Evolutionary conservation across 441 rosid genomes (phyloP).

Genomic region (Brassica hybrid): DNA sequence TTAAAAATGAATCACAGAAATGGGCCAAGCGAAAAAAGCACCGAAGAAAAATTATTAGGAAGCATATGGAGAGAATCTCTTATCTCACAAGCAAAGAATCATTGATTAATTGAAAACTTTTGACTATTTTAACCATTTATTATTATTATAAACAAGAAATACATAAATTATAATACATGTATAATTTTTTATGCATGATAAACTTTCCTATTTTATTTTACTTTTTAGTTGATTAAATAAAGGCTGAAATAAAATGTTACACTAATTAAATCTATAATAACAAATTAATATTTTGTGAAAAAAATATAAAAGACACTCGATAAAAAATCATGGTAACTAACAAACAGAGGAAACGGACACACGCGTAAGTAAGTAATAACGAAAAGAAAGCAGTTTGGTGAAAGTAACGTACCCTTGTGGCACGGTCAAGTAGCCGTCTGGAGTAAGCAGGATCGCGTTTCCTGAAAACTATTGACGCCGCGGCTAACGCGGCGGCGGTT

Average conservation of each 20-base stretch:
- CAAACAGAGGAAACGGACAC: not conserved
- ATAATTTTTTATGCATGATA: not conserved
- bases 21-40: constrained; percentile 12
- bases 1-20: constrained; percentile 33
- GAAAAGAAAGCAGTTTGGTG: constrained; percentile 24
- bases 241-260: not conserved
- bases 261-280: too few relatives aligned
- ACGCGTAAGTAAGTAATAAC: not conserved
- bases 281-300: too few relatives aligned
- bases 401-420: constrained; percentile 68
- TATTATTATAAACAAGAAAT: not conserved
- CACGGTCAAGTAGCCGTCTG: constrained; percentile 57
- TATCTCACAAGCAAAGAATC: constrained; percentile 43
- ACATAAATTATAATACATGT: not conserved
- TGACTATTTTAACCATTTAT: constrained; percentile 16
- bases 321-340: constrained; percentile 1
- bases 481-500: constrained; percentile 79
- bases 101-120: constrained; percentile 25
- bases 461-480: constrained; percentile 72
- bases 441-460: constrained; percentile 72
- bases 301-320: not conserved
- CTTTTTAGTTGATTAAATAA: not conserved
- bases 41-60: constrained; percentile 21
- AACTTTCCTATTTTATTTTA: too few relatives aligned
- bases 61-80: constrained; percentile 37